These are phyloP conservation scores for Delonix regia DNA, from an alignment of 306 rosid species.

Conservation along the genomic window DNA sequence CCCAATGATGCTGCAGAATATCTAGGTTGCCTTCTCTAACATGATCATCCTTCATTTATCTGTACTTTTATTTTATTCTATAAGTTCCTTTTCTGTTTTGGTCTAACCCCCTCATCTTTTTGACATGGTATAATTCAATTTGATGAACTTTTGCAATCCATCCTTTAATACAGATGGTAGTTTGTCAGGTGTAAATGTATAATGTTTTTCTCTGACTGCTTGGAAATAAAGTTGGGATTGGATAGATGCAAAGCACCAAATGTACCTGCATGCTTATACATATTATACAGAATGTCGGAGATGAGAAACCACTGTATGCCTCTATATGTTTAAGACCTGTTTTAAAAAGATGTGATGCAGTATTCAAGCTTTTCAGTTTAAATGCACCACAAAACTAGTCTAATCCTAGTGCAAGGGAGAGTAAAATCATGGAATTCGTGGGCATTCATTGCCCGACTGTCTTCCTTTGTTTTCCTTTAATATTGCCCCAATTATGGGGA, in stretches of 20 bases:
- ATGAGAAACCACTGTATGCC: background rate
- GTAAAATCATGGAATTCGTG: background rate
- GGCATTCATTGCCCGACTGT: background rate
- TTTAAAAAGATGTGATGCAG: background rate
- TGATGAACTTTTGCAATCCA: background rate
- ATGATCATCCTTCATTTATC: conserved; percentile 17
- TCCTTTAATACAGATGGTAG: background rate
- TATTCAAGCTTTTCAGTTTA: background rate
- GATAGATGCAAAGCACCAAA: background rate
- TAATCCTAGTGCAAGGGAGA: background rate
- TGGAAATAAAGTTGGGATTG: background rate
- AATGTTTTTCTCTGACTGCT: conserved; percentile 7
- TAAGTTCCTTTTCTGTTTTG: conserved; percentile 8
- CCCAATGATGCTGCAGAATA: conserved; percentile 87
- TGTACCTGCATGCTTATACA: conserved; percentile 1
- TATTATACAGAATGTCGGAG: background rate
- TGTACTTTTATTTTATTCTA: conserved; percentile 6
- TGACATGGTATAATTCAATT: conserved; percentile 6
- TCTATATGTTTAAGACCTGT: conserved; percentile 4
- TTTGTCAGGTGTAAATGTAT: background rate
- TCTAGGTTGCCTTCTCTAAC: conserved; percentile 62
- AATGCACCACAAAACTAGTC: background rate
- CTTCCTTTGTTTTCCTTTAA: conserved; percentile 1
- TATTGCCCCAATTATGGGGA: background rate
- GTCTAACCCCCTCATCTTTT: conserved; percentile 31